Evolutionary conservation across 2,329 filamentous ascomycete genomes (phyloP).

Genomic region (Mariannaea sp.): DNA sequence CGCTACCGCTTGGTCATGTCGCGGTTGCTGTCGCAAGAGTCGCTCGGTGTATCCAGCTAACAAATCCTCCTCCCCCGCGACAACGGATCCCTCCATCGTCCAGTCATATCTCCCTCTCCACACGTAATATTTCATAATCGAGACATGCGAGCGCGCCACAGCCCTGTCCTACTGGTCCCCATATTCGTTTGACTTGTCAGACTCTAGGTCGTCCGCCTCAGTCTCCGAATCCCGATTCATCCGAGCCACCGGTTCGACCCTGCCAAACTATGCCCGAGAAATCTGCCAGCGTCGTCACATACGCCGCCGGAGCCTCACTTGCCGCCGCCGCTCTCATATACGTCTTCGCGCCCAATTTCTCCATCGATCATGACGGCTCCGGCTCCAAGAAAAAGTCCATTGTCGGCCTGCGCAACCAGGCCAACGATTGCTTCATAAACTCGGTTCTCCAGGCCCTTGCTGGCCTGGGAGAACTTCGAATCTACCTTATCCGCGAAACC

Average conservation of each 20-base stretch:
- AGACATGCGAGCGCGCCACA: constrained; percentile 33
- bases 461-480: constrained; percentile 82
- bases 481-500: constrained; percentile 91
- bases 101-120: neutral
- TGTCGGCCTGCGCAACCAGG: constrained; percentile 85
- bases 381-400: constrained; percentile 78
- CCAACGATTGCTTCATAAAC: constrained; percentile 98
- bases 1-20: constrained; percentile 24
- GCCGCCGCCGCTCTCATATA: constrained; percentile 95
- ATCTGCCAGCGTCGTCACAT: constrained; percentile 65
- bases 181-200: constrained; percentile 34
- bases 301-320: constrained; percentile 93
- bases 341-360: constrained; percentile 96
- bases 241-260: constrained; percentile 28
- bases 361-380: constrained; percentile 81
- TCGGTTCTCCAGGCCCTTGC: constrained; percentile 92
- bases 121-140: constrained; percentile 15
- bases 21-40: constrained; percentile 13
- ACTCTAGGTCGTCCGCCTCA: constrained; percentile 24
- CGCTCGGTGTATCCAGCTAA: constrained; percentile 13
- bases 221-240: constrained; percentile 25
- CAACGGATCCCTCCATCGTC: neutral
- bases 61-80: neutral
- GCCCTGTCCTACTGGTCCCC: constrained; percentile 31
- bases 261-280: constrained; percentile 44